Percentiles rank a stretch among this genome's conserved stretches.
These are phyloP conservation scores for Exophiala calicioides DNA, from an alignment of 2,329 filamentous ascomycete species.

Conservation along the genomic window DNA sequence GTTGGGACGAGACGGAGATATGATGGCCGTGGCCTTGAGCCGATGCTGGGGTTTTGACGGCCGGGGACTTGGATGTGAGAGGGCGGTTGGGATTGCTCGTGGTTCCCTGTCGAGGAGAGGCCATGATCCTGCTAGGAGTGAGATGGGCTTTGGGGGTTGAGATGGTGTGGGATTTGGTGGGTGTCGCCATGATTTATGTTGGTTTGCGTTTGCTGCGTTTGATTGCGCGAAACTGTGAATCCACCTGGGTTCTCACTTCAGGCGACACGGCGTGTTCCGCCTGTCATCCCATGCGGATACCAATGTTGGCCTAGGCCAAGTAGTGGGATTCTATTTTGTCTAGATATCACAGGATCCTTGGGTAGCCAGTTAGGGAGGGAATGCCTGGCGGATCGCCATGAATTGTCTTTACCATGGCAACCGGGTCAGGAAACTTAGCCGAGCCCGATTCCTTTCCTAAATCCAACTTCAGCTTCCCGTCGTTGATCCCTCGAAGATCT, in stretches of 20 bases:
- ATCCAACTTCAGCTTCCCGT: too few species aligned
- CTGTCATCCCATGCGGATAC: too few species aligned
- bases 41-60: constrained; percentile 46
- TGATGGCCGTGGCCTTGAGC: constrained; percentile 39
- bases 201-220: background rate
- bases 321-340: too few species aligned
- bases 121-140: constrained; percentile 47
- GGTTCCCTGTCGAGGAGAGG: constrained; percentile 46
- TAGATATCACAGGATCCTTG: too few species aligned
- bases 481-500: too few species aligned
- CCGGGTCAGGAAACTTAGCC: background rate
- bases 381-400: background rate
- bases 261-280: background rate
- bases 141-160: constrained; percentile 41
- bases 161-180: constrained; percentile 35
- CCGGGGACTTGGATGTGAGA: constrained; percentile 48
- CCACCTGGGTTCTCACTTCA: background rate
- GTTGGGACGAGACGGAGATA: constrained; percentile 41
- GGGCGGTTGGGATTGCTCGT: constrained; percentile 40
- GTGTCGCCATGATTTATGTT: constrained; percentile 44
- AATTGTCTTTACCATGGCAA: background rate
- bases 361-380: background rate
- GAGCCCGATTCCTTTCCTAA: background rate
- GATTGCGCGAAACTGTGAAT: too few species aligned
- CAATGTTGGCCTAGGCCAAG: too few species aligned